Conservation (phyloP, 306 rosid genomes). For the Quercus gilva region DNA sequence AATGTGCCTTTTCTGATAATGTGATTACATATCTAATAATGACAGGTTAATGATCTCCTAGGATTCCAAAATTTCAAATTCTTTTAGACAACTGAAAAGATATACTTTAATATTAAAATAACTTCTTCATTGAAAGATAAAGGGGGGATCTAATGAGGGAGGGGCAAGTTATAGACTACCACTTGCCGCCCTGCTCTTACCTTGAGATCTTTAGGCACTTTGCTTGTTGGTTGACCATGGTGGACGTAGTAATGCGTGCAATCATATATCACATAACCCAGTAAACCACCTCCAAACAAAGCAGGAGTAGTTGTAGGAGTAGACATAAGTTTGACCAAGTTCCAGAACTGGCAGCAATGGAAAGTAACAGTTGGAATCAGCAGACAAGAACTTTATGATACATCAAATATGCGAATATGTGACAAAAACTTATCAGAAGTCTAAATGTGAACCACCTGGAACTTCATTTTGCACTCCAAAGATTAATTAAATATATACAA, state of each 20-base stretch:
- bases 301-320: slow-evolving; percentile 80
- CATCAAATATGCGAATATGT: slow-evolving; percentile 4
- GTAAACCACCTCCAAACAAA: slow-evolving; percentile 79
- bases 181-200: slow-evolving; percentile 34
- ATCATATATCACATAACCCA: slow-evolving; percentile 95
- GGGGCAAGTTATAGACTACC: background rate
- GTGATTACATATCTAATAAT: background rate
- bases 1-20: background rate
- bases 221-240: slow-evolving; percentile 78
- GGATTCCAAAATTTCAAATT: background rate
- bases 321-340: slow-evolving; percentile 57
- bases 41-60: background rate
- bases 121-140: background rate
- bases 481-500: background rate
- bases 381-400: slow-evolving; percentile 18
- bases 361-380: slow-evolving; percentile 23
- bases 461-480: background rate
- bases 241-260: slow-evolving; percentile 91
- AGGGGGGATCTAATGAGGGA: background rate
- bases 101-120: background rate
- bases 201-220: slow-evolving; percentile 61
- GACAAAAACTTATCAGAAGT: slow-evolving; percentile 1
- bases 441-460: slow-evolving; percentile 11
- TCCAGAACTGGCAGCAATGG: slow-evolving; percentile 67
- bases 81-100: background rate